A percentile compares a stretch with the other conserved stretches of the same genome.
phyloP scores from a whole-genome alignment of 768 basidiomycete species.

The Termitomyces sp. region DNA sequence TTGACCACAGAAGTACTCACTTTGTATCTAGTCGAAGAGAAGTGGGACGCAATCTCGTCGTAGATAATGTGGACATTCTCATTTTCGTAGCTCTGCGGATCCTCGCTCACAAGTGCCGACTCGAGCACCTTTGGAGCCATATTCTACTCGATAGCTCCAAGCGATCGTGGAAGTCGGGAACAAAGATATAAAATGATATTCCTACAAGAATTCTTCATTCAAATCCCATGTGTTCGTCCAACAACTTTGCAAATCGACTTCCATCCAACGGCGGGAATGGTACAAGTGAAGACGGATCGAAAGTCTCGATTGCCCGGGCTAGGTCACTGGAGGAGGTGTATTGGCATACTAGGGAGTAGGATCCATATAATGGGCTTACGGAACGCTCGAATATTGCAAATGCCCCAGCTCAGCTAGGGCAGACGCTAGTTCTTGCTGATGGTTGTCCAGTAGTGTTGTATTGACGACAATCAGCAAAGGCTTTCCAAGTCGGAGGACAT shows the following conservation, averaged over 20 bases:
- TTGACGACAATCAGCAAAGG: constrained; percentile 90
- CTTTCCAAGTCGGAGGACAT: constrained; percentile 73
- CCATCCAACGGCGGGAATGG: constrained; percentile 72
- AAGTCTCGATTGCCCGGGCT: constrained; percentile 47
- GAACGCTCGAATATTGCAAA: constrained; percentile 53
- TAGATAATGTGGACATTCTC: constrained; percentile 82
- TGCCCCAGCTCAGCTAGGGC: constrained; percentile 59
- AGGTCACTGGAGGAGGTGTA: constrained; percentile 42
- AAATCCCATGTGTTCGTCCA: constrained; percentile 84
- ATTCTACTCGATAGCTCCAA: background rate
- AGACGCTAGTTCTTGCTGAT: constrained; percentile 86
- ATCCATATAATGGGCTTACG: constrained; percentile 42
- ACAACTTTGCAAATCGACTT: constrained; percentile 58
- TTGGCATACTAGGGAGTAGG: background rate
- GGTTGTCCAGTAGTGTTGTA: constrained; percentile 84
- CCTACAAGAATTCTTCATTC: constrained; percentile 17
- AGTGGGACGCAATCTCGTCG: constrained; percentile 83
- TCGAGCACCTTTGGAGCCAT: constrained; percentile 33
- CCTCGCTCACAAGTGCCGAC: constrained; percentile 40
- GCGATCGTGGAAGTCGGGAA: constrained; percentile 16
- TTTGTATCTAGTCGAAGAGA: constrained; percentile 89
- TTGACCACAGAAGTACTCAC: constrained; percentile 33
- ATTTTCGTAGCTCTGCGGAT: constrained; percentile 64
- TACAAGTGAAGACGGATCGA: constrained; percentile 43
- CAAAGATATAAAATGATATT: background rate